Base-by-base conservation (phyloP, 306 rosid species). In the Purshia tridentata region DNA sequence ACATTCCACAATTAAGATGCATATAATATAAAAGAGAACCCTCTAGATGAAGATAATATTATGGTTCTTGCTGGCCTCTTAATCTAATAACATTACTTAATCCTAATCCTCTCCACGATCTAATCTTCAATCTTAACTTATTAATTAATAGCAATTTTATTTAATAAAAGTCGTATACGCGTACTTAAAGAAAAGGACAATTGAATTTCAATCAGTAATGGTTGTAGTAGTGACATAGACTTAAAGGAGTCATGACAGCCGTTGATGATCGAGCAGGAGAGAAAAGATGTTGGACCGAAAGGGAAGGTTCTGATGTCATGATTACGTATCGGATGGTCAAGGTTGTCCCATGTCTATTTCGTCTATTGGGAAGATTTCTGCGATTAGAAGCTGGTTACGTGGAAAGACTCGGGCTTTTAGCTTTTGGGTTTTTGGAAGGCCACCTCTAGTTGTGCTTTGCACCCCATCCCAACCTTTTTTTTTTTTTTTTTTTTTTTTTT, bases 281-380 rank as follows among this genome's bases (percentile, higher is more conserved):
- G 46, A 9, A 14, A 9, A 14, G 39, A 9, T 45, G 18, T 2
- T 1, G 35, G 35, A 29, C 35, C 12, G 1, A 35, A 58, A 42
- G 18, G 1, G 29, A 51, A 37, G 39, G 67, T 22, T 8, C 37
- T 78, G 86, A 88, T 47, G 68, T 81, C 80, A 82, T 13, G 53
- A 12, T 66, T 64, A 71, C 79, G 41, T 52, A 50, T 52, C 72
- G 6, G 22, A 70, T 15, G 75, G 68, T 1, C 8, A 65, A 67
- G 73, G n/a, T 5, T 65, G 84, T 15, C 75, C 72, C 55, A n/a
- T 61, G 71, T 67, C 58, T 20, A 9, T 40, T 59, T 41, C 22
- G 14, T 70, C 74, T 63, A 35, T 9, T 20, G 1, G 4, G 44
- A 9, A 16, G 13, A 35, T 6, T 40, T 54, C 67, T 39, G 76